Evolutionary conservation across 2,329 filamentous ascomycete species (phyloP).

Genomic region (Cladophialophora bantiana): DNA sequence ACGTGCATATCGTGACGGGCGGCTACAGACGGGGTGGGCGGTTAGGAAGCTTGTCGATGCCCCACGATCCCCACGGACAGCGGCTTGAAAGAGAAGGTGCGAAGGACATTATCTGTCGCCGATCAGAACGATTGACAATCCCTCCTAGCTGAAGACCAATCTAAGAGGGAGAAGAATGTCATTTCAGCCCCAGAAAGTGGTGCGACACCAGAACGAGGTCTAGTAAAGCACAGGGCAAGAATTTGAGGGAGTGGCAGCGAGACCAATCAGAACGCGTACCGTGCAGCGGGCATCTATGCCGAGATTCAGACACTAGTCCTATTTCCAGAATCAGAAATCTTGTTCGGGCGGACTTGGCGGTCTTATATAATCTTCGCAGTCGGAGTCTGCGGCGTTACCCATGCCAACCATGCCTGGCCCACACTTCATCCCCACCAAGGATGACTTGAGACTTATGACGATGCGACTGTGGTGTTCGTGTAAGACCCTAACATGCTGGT

Average conservation of each 20-base stretch:
- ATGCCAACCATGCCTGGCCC: neutral
- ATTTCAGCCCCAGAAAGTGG: neutral
- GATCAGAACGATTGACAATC: neutral
- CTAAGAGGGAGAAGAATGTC: neutral
- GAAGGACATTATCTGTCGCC: neutral
- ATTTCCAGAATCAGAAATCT: no score
- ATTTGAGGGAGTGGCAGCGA: no score
- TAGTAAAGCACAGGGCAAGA: no score
- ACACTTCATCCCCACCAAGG: neutral
- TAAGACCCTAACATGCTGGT: neutral
- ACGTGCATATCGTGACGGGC: constrained; percentile 8
- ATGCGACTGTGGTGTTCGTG: neutral
- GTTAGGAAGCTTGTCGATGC: constrained; percentile 2
- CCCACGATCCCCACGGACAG: neutral
- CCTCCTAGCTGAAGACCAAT: neutral
- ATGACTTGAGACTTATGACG: neutral
- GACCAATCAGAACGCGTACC: neutral
- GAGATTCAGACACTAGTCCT: neutral
- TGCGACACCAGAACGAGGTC: neutral
- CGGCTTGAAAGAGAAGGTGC: neutral
- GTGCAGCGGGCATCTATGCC: neutral
- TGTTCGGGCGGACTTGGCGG: neutral
- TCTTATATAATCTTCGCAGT: neutral
- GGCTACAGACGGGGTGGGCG: constrained; percentile 20
- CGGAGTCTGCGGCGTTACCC: neutral